phyloP scores from a whole-genome alignment of 495 filamentous ascomycete genomes.

The Penicillium manginii region DNA sequence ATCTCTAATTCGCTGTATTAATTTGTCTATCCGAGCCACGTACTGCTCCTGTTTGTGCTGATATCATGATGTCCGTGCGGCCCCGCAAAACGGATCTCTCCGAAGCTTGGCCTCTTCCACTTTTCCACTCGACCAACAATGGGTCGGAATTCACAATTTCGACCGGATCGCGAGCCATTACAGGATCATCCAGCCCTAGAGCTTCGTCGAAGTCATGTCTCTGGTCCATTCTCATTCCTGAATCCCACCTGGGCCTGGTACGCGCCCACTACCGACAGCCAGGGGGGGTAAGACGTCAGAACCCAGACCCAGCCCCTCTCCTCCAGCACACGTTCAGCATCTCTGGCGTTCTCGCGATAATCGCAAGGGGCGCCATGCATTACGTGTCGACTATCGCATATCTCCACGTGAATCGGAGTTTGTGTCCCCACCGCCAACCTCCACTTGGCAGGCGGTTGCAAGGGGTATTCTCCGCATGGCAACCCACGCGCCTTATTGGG shows the following conservation, averaged over 20 bases:
- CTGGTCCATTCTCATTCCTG: slow-evolving; percentile 26
- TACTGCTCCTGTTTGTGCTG: too few relatives aligned
- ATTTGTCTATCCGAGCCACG: too few relatives aligned
- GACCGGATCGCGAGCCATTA: slow-evolving; percentile 20
- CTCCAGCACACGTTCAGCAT: slow-evolving; percentile 32
- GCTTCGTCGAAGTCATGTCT: slow-evolving; percentile 20
- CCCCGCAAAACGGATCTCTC: background rate
- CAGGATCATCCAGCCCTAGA: slow-evolving; percentile 14
- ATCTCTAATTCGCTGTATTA: background rate
- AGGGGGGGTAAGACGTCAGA: background rate
- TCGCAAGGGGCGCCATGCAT: slow-evolving; percentile 68
- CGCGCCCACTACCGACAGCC: background rate
- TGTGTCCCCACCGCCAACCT: slow-evolving; percentile 48
- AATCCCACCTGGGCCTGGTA: slow-evolving; percentile 30
- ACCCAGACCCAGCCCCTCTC: background rate
- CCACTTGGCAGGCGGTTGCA: slow-evolving; percentile 39
- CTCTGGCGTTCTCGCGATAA: slow-evolving; percentile 71
- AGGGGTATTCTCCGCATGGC: slow-evolving; percentile 59
- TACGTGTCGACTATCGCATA: slow-evolving; percentile 46
- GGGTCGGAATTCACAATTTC: slow-evolving; percentile 26
- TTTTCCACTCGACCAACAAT: slow-evolving; percentile 10
- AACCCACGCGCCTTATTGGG: slow-evolving; percentile 64
- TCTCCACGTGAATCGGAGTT: slow-evolving; percentile 27
- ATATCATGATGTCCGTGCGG: background rate
- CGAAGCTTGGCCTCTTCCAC: slow-evolving; percentile 6